Conservation (phyloP, 2,329 filamentous ascomycete genomes). For the Xylaria sp. region DNA sequence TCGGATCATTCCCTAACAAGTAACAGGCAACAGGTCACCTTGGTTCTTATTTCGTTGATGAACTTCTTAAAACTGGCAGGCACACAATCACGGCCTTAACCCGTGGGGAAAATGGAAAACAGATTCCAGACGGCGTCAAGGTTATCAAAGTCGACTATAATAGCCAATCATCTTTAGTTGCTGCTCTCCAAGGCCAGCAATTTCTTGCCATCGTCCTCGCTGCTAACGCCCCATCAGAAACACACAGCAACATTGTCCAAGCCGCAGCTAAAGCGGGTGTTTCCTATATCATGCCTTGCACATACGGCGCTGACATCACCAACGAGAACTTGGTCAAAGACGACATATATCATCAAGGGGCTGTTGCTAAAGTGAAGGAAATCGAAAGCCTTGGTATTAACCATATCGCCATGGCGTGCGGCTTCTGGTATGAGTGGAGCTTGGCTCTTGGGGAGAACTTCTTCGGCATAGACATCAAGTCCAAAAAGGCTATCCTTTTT, state of each 20-base stretch:
- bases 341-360: slow-evolving; percentile 12
- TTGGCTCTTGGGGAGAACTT: slow-evolving; percentile 51
- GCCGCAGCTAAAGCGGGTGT: slow-evolving; percentile 66
- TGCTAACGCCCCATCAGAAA: slow-evolving; percentile 54
- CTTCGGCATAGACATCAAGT: slow-evolving; percentile 61
- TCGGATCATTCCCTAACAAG: neutral
- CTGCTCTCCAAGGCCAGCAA: slow-evolving; percentile 63
- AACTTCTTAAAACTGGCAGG: slow-evolving; percentile 57
- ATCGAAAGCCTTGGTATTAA: slow-evolving; percentile 11
- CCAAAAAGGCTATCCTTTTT: slow-evolving; percentile 54
- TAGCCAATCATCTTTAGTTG: slow-evolving; percentile 53
- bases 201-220: slow-evolving; percentile 64
- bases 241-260: slow-evolving; percentile 59
- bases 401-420: slow-evolving; percentile 56
- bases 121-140: slow-evolving; percentile 56
- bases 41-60: slow-evolving; percentile 51
- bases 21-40: slow-evolving; percentile 54
- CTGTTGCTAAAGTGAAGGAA: slow-evolving; percentile 17
- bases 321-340: slow-evolving; percentile 52
- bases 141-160: slow-evolving; percentile 55
- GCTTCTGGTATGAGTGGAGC: slow-evolving; percentile 66
- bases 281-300: slow-evolving; percentile 65
- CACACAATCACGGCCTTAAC: slow-evolving; percentile 62
- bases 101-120: slow-evolving; percentile 54
- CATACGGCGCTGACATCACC: slow-evolving; percentile 52